These are phyloP conservation scores for Allium cepa DNA, from an alignment of 106 monocot species.

Conservation along the genomic window DNA sequence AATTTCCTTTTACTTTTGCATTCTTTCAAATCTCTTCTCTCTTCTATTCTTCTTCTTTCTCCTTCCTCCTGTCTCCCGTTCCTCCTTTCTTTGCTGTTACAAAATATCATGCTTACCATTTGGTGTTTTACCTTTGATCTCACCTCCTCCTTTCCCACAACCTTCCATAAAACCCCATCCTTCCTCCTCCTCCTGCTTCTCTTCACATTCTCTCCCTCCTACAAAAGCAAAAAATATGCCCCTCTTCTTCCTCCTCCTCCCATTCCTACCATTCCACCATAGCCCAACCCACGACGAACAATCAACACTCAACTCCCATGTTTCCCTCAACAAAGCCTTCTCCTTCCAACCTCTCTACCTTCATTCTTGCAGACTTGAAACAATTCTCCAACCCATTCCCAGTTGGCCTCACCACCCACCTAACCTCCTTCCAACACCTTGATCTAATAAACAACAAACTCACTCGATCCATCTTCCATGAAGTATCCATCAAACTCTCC, in stretches of 20 bases:
- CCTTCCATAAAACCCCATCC: neutral
- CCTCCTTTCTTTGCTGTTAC: too few species aligned
- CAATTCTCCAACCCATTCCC: too few species aligned
- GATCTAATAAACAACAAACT: constrained; percentile 46
- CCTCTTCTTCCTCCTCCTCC: constrained; percentile 23
- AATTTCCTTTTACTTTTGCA: too few species aligned
- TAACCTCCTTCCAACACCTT: constrained; percentile 42
- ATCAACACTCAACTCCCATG: constrained; percentile 1
- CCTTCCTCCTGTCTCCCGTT: too few species aligned
- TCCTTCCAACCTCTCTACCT: too few species aligned
- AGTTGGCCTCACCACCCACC: constrained; percentile 22
- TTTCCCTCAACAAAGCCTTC: too few species aligned
- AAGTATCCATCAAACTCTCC: constrained; percentile 37
- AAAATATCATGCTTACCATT: too few species aligned
- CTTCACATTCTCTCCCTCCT: neutral
- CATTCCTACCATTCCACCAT: constrained; percentile 26
- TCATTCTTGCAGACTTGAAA: too few species aligned
- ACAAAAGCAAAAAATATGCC: constrained; percentile 19
- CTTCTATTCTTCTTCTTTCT: too few species aligned
- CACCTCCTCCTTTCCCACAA: neutral
- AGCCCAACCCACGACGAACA: constrained; percentile 77
- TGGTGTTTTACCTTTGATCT: too few species aligned
- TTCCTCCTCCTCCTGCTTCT: neutral
- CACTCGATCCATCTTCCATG: constrained; percentile 38
- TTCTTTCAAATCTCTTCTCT: too few species aligned